Conservation (phyloP, 257 asterid species). For the Scutellaria baicalensis region DNA sequence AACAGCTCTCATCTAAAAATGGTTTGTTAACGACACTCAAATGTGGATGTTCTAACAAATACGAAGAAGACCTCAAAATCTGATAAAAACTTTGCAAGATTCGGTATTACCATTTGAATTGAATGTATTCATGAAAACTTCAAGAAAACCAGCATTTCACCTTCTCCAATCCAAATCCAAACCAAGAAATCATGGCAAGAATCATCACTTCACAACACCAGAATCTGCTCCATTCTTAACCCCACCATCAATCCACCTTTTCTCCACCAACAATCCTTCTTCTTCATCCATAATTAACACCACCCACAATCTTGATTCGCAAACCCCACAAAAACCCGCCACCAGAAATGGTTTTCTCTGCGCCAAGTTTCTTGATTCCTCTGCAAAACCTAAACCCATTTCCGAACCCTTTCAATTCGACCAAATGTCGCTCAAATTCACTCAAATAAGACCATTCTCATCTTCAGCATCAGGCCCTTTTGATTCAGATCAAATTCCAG, state of each 20-base stretch:
- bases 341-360: constrained; percentile 12
- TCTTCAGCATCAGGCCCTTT: constrained; percentile 25
- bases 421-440: not conserved
- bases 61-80: no score
- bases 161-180: constrained; percentile 16
- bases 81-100: no score
- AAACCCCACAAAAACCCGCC: constrained; percentile 16
- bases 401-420: not conserved
- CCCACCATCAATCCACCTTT: constrained; percentile 14
- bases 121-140: constrained; percentile 40
- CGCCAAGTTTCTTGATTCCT: constrained; percentile 19
- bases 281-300: constrained; percentile 14
- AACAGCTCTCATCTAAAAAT: no score
- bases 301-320: constrained; percentile 18
- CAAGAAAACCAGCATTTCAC: constrained; percentile 20
- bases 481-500: constrained; percentile 21
- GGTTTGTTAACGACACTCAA: no score
- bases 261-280: constrained; percentile 19
- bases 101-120: not conserved
- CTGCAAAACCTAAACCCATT: constrained; percentile 13
- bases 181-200: constrained; percentile 7
- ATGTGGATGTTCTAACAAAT: no score
- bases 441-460: constrained; percentile 38
- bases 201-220: not conserved
- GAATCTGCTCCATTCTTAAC: constrained; percentile 5